Evolutionary conservation across 768 basidiomycete genomes (phyloP), one percentile per base, ranked within the genome.

Genomic region (Hygrophorus pudorinus): DNA sequence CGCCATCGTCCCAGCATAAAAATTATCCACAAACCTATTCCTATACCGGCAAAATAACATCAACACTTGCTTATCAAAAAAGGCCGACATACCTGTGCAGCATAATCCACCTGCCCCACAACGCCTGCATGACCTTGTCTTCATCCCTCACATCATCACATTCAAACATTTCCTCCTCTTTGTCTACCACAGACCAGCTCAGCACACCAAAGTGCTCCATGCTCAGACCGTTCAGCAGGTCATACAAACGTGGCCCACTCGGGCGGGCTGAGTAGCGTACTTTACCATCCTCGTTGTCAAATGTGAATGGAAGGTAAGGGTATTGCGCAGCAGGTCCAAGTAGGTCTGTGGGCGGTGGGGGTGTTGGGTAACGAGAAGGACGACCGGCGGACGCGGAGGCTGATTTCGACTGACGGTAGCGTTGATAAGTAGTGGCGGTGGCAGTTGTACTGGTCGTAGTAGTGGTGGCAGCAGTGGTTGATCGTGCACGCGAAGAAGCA

Each of bases 21-120:
- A 81, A 43, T 76, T 62, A 11, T 65, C 63, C 7, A 85, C 66
- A 52, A 86, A 85, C 11, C 46, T 53, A 30, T 66, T 66, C 30
- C 82, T 84, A 42, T 30, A 13, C 29, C 53, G 37, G 10, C 12
- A 40, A 42, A 7, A 33, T 11, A 31, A 9, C 33, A 44, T 44
- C 36, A 24, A 21, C 18, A 11, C 34, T 33, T 28, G 21, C 36
- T 14, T 29, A 7, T 29, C 32, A 41, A 5, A 12, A 39, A n/a
- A 29, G 2, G 16, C 10, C 16, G 11, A 41, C 65, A 40, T 39
- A 79, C 81, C 75, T 62, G 53, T 83, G 71, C 27, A 79, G 56
- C 41, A 78, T 59, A 2, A 86, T 82, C 84, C 84, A 88, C 41
- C 86, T 57, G 10, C 66, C 75, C 85, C 85, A 88, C 10, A 88